Evolutionary conservation across 495 filamentous ascomycete species (phyloP).

Genomic region (Thermothielavioides terrestris): DNA sequence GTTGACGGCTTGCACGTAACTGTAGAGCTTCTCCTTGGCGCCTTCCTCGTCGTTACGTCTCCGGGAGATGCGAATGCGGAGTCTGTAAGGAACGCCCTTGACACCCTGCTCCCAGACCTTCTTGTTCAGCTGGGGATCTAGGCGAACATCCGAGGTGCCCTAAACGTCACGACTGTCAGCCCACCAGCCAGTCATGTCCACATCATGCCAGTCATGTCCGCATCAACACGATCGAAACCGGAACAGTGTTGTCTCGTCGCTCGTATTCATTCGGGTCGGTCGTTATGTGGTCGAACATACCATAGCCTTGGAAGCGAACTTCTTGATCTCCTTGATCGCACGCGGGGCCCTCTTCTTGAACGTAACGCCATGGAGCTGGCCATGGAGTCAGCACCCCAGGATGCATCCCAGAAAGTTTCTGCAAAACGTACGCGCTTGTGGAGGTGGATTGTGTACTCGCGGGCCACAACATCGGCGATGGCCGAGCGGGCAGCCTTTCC

Average conservation of each 20-base stretch:
- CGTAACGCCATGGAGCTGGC: slow-evolving; percentile 83
- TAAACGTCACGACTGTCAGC: slow-evolving; percentile 34
- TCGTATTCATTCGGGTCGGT: slow-evolving; percentile 1
- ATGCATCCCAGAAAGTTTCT: background rate
- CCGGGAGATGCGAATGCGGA: slow-evolving; percentile 95
- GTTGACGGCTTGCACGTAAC: slow-evolving; percentile 97
- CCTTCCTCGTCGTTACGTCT: slow-evolving; percentile 99
- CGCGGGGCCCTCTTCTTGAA: slow-evolving; percentile 99
- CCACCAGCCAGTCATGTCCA: background rate
- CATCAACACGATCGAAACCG: background rate
- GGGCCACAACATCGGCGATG: slow-evolving; percentile 94
- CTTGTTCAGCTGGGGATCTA: slow-evolving; percentile 99
- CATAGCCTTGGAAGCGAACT: slow-evolving; percentile 88
- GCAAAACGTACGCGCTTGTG: slow-evolving; percentile 89
- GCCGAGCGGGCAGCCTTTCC: slow-evolving; percentile 79
- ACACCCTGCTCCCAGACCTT: slow-evolving; percentile 99
- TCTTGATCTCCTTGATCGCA: slow-evolving; percentile 98
- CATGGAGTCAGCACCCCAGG: slow-evolving; percentile 11
- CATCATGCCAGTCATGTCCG: too few relatives aligned
- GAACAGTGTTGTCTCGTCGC: background rate
- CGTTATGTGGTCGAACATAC: slow-evolving; percentile 50
- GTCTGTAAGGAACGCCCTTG: slow-evolving; percentile 94
- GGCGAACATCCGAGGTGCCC: slow-evolving; percentile 95
- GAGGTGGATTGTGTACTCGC: slow-evolving; percentile 99
- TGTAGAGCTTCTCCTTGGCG: slow-evolving; percentile 96